Evolutionary conservation across 1,284 basidiomycete species (phyloP), one percentile per base, ranked within the genome.

Genomic region (Wolfiporia cocos): DNA sequence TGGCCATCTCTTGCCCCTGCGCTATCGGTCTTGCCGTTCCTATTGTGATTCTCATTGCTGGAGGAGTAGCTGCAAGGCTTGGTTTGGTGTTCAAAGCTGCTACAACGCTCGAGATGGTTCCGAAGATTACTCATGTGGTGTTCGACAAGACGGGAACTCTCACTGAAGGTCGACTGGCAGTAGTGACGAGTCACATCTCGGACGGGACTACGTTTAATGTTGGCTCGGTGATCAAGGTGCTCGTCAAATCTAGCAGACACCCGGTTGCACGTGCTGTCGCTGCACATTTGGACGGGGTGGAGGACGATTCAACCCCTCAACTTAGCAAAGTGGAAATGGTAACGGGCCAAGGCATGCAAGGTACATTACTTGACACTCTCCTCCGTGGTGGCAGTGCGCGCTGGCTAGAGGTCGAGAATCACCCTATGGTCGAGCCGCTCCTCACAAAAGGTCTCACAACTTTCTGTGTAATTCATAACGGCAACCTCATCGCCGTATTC

Each of bases 121-220:
- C 56, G 34, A 53, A 57, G 40, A 53, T 64, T 33, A 49, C 57
- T 12, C 57, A 66, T 33, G 59, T 63, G 30, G 67, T 67, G 3
- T 69, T 73, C 41, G 70, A 72, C 58, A 73, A 72, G 64, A 73
- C 71, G 0, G 70, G 70, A 1, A 71, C 71, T 2, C 61, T 70
- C 34, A 68, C 67, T 2, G 49, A 56, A 31, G 68, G 68, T 6
- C 49, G 56, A 24, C 56, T 69, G 30, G 41, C 58, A 0, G 62
- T 68, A 6, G 56, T 57, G 15, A 46, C 50, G 9, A 50, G 55
- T 24, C 55, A 54, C 26, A 9, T 57, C 10, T 50, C 51, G 12
- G 46, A 57, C n/a, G 48, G 44, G 6, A 21, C 53, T 1, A 43
- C 44, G 7, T 47, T 47, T n/a, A 39, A 49, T 12, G 42, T 51